Evolutionary conservation across 2,329 filamentous ascomycete species (phyloP).

Genomic region (Colletotrichum horii): DNA sequence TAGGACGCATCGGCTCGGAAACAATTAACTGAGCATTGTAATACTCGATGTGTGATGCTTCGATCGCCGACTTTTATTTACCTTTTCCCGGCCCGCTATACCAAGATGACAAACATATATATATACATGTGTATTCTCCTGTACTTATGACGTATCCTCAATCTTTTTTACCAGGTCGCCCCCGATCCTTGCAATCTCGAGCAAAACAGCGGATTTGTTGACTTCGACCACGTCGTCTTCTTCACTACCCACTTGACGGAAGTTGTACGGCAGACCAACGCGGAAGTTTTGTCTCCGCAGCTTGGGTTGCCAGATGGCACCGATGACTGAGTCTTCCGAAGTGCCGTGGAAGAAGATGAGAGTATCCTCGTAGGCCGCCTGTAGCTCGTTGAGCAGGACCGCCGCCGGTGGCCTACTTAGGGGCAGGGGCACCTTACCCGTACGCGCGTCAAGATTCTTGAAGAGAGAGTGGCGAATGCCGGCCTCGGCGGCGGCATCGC

Average conservation of each 20-base stretch:
- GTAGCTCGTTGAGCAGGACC: conserved; percentile 71
- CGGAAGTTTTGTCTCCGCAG: conserved; percentile 67
- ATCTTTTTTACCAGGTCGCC: conserved; percentile 72
- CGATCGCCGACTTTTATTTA: background rate
- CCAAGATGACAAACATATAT: background rate
- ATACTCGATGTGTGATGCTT: background rate
- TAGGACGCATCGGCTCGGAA: background rate
- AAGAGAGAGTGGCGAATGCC: conserved; percentile 58
- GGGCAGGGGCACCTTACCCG: conserved; percentile 46
- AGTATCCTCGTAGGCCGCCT: conserved; percentile 68
- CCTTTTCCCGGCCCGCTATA: background rate
- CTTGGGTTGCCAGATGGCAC: conserved; percentile 64
- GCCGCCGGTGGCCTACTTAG: conserved; percentile 65
- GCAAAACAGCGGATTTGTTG: conserved; percentile 70
- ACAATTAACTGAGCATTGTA: background rate
- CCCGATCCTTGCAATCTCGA: conserved; percentile 74
- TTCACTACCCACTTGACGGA: conserved; percentile 28
- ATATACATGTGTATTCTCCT: background rate
- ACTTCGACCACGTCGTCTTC: conserved; percentile 60
- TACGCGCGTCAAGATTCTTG: conserved; percentile 78
- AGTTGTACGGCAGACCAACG: conserved; percentile 72
- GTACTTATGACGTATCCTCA: conserved; percentile 44
- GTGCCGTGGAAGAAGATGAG: conserved; percentile 82
- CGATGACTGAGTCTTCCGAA: conserved; percentile 58
- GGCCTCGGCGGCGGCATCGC: conserved; percentile 40